Percentiles rank a stretch among this genome's conserved stretches.
These are phyloP conservation scores for Ceratocystis cacaofunesta DNA, from an alignment of 2,329 filamentous ascomycete species.

Conservation along the genomic window DNA sequence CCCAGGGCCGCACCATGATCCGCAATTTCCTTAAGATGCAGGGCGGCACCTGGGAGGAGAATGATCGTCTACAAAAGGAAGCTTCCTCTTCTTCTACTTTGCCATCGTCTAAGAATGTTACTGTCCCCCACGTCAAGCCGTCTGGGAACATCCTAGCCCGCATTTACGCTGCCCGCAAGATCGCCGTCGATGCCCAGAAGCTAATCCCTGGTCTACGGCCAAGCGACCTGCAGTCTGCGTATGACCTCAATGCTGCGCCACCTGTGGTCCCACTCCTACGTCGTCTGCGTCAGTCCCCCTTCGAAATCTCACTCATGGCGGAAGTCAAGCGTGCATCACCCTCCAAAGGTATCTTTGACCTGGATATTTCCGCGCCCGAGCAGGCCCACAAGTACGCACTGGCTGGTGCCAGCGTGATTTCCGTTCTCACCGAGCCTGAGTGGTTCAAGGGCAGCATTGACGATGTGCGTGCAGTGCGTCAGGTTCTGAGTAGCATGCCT, in stretches of 20 bases:
- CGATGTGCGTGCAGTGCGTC: slow-evolving; percentile 72
- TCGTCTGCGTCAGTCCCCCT: slow-evolving; percentile 66
- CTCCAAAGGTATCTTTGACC: slow-evolving; percentile 85
- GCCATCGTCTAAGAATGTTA: slow-evolving; percentile 18
- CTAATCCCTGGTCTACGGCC: slow-evolving; percentile 70
- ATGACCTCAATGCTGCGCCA: slow-evolving; percentile 70
- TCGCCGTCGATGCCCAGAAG: slow-evolving; percentile 66
- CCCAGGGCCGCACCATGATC: slow-evolving; percentile 76
- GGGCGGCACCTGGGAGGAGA: slow-evolving; percentile 83
- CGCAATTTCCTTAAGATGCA: slow-evolving; percentile 80
- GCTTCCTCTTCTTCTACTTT: slow-evolving; percentile 10
- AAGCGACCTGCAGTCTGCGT: slow-evolving; percentile 71
- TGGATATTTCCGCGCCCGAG: slow-evolving; percentile 71
- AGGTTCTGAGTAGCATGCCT: slow-evolving; percentile 78
- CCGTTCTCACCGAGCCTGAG: slow-evolving; percentile 93
- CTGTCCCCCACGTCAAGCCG: slow-evolving; percentile 37
- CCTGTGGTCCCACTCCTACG: slow-evolving; percentile 68
- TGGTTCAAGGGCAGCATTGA: slow-evolving; percentile 99
- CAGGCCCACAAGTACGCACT: slow-evolving; percentile 87
- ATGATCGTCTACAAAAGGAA: slow-evolving; percentile 40
- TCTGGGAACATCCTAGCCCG: slow-evolving; percentile 67
- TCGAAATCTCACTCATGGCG: slow-evolving; percentile 84
- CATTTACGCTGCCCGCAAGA: slow-evolving; percentile 73
- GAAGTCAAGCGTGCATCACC: slow-evolving; percentile 96
- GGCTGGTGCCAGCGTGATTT: slow-evolving; percentile 91